Percentiles rank a stretch among this genome's conserved stretches.
phyloP scores from a whole-genome alignment of 2,329 filamentous ascomycete genomes.

The Xylariomycetidae sp. region DNA sequence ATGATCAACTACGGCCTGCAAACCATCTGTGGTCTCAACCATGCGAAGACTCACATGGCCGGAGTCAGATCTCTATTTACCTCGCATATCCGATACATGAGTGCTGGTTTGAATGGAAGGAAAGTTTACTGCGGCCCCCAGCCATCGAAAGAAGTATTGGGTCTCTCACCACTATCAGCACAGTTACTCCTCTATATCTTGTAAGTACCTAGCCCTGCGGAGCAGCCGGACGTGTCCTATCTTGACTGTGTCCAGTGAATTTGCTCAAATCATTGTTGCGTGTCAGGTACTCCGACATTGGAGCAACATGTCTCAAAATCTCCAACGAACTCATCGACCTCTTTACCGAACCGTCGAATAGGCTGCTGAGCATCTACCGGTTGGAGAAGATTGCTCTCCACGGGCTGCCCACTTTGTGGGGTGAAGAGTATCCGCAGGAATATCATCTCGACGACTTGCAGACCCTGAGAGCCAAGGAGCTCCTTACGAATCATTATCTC shows the following conservation, averaged over 20 bases:
- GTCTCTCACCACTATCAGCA: conserved; percentile 1
- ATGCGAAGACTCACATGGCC: conserved; percentile 2
- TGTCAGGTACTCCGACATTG: neutral
- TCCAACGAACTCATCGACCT: neutral
- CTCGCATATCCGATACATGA: neutral
- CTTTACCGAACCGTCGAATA: neutral
- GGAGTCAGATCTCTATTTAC: conserved; percentile 4
- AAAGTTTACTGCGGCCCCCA: no score
- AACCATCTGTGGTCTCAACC: neutral
- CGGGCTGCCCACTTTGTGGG: neutral
- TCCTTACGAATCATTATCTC: neutral
- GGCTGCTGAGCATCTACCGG: neutral
- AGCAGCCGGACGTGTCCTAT: no score
- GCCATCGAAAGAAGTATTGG: neutral
- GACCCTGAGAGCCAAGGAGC: neutral
- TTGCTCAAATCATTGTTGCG: no score
- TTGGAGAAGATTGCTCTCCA: neutral
- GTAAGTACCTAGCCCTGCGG: no score
- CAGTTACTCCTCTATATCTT: conserved; percentile 2
- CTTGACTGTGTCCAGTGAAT: no score
- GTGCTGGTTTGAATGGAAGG: neutral
- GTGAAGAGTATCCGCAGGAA: neutral
- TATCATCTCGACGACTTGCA: neutral
- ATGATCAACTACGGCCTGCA: conserved; percentile 6
- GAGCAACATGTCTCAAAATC: neutral